Base-by-base conservation (phyloP, 306 rosid genomes). In the Cotoneaster glaucophyllus region DNA sequence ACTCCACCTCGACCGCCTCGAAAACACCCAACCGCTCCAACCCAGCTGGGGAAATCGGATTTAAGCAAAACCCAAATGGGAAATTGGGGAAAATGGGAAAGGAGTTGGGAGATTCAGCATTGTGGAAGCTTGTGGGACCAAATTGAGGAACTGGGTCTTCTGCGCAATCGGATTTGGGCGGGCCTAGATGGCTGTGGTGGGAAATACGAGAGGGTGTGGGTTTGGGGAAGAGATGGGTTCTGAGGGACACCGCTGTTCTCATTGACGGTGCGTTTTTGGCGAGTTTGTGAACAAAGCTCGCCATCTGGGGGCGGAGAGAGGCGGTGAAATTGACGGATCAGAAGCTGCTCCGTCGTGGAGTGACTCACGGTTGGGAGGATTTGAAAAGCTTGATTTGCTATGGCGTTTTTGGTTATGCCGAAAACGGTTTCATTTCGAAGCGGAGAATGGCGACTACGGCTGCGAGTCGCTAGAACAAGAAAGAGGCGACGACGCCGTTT, bases 21-120 rank as follows among this genome's bases (percentile, higher is more conserved):
- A 15, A 61, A 32, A 45, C 64, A 8, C 72, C 82, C 26, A 79
- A n/a, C 7, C 39, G 54, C 28, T 67, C 67, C 28, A 59, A 67
- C 79, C 81, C 78, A 41, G 77, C 59, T 11, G 84, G 31, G 56
- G 39, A 7, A 62, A 75, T 66, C 21, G 87, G 77, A 39, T 78
- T 69, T 13, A 83, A 67, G 66, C 74, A 75, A 80, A 28, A 80
- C 44, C 85, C 88, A 59, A 82, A 70, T 25, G 88, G 87, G 12
- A 82, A 80, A 34, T 39, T 72, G 9, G 88, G 88, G 75, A 71
- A 82, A 15, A 78, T 52, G 3, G 32, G 84, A 48, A 71, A 43
- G 11, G 65, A 41, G 2, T 48, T 79, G 53, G 76, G 34, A 67
- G 65, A 28, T 21, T 81, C 79, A 8, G 12, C 64, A 74, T 61